These are phyloP conservation scores for Fraxinus platypoda DNA, from an alignment of 305 asterid species.

Conservation along the genomic window DNA sequence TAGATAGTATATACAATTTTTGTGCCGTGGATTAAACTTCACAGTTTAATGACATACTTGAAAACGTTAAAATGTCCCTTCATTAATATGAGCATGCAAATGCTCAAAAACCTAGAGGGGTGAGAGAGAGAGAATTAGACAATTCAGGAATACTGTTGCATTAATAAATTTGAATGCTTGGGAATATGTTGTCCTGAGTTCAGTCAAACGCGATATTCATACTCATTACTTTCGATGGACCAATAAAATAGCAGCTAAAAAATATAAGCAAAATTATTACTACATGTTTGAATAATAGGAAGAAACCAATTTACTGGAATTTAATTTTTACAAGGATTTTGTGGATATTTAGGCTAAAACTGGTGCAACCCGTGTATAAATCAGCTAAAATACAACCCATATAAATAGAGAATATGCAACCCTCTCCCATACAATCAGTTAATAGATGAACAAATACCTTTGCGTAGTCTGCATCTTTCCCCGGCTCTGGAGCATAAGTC, in stretches of 20 bases:
- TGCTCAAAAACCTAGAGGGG: not conserved
- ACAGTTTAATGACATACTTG: not conserved
- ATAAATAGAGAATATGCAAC: not conserved
- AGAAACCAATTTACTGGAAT: not conserved
- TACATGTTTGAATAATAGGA: not conserved
- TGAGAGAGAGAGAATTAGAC: not conserved
- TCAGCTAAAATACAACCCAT: not conserved
- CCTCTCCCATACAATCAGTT: not conserved
- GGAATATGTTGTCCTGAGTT: not conserved
- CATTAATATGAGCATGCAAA: not conserved
- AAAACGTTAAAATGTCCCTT: not conserved
- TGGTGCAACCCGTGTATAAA: not conserved
- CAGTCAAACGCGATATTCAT: not conserved
- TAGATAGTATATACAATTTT: not conserved
- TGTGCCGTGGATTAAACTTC: not conserved
- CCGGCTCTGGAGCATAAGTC: constrained; percentile 60
- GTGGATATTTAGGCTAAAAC: not conserved
- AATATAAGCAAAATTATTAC: not conserved
- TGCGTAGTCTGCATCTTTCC: constrained; percentile 59
- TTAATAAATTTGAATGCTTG: not conserved
- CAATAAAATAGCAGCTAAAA: not conserved
- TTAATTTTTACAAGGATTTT: not conserved
- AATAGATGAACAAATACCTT: constrained; percentile 44
- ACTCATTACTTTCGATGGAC: not conserved
- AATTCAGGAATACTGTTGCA: not conserved